Base-by-base conservation (phyloP, 768 basidiomycete genomes). In the Lenzites betulinus region DNA sequence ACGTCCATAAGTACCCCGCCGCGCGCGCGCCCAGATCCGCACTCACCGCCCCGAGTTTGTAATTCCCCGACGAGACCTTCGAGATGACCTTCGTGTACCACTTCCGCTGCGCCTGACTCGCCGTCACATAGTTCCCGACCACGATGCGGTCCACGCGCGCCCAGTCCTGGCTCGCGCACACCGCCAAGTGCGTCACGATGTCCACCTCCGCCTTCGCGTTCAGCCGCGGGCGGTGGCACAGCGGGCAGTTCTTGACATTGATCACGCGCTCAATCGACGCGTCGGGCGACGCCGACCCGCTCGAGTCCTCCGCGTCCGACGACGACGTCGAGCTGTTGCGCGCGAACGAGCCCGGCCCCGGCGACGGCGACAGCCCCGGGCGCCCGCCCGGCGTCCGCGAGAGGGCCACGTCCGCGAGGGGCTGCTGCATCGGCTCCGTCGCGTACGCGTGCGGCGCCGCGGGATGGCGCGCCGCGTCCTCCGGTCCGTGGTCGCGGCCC, bases 91-190 rank as follows among this genome's bases (percentile, higher is more conserved):
- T 93, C 62, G 93, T 94, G 70, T 95, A 91, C 90, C 93, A 98
- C 77, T 99, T 99, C 69, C 96, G 80, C 79, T 98, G 95, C 62
- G 96, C 96, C 77, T 97, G 94, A 64, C 83, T 87, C 6, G 92
- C 89, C 0, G 95, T 98, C 3, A 98, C 95, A 65, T 92, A 99
- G 70, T 96, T 95, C 18, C 92, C 89, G 13, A 96, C 95, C 44
- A 97, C 86, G 64, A 98, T 93, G 63, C 88, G 74, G 67, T 97
- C 89, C 28, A 98, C 89, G 60, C 87, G 83, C 38, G 82, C 86
- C 94, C 95, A 98, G 71, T 98, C 97, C 66, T 88, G 84, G 64
- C 89, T 92, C 11, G 97, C 95, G 67, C 96, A 99, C 11, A 98
- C 85, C 1, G 95, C 97, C n/a, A 99, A 75, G 73, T 99, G 96